Evolutionary conservation across 805 yeast genomes (phyloP).

Genomic region (Saccharomycopsis capsularis): DNA sequence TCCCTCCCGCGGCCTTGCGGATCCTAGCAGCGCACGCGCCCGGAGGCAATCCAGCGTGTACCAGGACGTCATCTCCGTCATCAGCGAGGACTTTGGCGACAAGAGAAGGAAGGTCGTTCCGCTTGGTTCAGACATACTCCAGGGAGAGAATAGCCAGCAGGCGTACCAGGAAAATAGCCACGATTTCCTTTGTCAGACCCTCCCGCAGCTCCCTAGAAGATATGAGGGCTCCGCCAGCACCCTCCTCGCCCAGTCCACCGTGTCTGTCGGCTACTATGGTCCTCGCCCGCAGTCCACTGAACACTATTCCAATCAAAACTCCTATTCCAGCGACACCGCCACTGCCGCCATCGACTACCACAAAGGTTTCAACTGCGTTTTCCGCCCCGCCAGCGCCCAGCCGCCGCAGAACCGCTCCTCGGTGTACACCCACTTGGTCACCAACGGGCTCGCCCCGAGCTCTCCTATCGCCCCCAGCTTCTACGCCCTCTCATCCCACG

Average conservation of each 20-base stretch:
- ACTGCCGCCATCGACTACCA: no score
- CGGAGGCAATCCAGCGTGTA: conserved; percentile 16
- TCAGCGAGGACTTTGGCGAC: conserved; percentile 4
- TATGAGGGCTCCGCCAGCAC: background rate
- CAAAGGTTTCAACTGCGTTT: background rate
- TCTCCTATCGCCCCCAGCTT: conserved; percentile 8
- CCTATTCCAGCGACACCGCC: background rate
- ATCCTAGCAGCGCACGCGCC: background rate
- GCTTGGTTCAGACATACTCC: background rate
- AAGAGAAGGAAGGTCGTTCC: background rate
- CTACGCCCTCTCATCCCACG: conserved; percentile 10
- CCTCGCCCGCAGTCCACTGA: background rate
- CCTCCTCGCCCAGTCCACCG: background rate
- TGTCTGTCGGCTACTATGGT: background rate
- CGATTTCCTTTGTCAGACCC: background rate
- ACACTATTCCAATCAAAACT: background rate
- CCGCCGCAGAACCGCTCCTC: background rate
- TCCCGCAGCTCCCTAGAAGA: background rate
- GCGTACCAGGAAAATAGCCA: background rate
- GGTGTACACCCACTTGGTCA: conserved; percentile 13
- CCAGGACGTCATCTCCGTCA: conserved; percentile 9
- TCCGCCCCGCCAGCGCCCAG: background rate
- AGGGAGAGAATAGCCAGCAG: background rate
- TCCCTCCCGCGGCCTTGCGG: background rate
- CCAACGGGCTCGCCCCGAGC: conserved; percentile 13